phyloP scores from a whole-genome alignment of 2,329 filamentous ascomycete species.

The Ceratocystis albifundus region DNA sequence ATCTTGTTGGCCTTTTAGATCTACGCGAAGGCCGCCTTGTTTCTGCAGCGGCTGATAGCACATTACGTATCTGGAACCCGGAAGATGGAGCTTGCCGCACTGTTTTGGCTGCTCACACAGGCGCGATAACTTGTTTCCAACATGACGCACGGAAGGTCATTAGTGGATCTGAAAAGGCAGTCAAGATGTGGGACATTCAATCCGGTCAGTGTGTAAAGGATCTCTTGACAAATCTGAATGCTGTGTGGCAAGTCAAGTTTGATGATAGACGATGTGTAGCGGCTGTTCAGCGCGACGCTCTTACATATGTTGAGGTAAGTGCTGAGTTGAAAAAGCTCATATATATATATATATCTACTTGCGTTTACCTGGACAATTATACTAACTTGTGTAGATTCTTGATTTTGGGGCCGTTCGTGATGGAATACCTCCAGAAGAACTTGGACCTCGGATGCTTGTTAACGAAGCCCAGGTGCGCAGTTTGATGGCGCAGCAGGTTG shows the following conservation, averaged over 20 bases:
- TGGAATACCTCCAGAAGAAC: constrained; percentile 62
- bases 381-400: constrained; percentile 55
- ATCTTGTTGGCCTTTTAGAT: constrained; percentile 84
- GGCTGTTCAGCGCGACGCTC: constrained; percentile 79
- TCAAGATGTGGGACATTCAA: constrained; percentile 97
- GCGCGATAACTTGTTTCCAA: constrained; percentile 97
- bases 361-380: constrained; percentile 28
- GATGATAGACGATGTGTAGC: constrained; percentile 91
- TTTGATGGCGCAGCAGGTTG: constrained; percentile 33
- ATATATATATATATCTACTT: constrained; percentile 16
- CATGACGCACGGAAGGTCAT: constrained; percentile 96
- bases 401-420: constrained; percentile 94
- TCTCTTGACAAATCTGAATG: constrained; percentile 79
- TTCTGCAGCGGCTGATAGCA: constrained; percentile 89
- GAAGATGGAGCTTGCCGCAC: constrained; percentile 84
- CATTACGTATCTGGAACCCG: constrained; percentile 91
- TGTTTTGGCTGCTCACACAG: constrained; percentile 83
- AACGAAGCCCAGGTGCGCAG: constrained; percentile 41
- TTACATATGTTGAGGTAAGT: constrained; percentile 92
- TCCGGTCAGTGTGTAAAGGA: constrained; percentile 89
- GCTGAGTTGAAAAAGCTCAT: constrained; percentile 4
- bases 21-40: constrained; percentile 82
- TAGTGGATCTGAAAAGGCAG: constrained; percentile 82
- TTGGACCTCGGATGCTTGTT: constrained; percentile 65
- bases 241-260: constrained; percentile 99